Conservation (phyloP, 2,329 filamentous ascomycete genomes). For the Pseudocercospora eumusae region DNA sequence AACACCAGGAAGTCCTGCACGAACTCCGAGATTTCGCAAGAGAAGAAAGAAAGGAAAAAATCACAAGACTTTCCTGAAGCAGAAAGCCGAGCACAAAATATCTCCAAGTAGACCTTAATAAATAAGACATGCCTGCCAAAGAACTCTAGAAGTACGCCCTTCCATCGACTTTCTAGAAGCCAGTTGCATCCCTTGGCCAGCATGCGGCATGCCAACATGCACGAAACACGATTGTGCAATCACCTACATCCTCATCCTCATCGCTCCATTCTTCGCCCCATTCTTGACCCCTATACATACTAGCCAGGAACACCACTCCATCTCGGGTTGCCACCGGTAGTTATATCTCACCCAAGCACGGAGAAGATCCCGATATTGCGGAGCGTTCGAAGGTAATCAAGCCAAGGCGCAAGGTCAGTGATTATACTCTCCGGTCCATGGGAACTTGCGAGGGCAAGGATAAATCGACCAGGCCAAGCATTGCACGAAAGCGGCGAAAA, state of each 20-base stretch:
- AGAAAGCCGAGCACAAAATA: not conserved
- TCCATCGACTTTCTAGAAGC: not conserved
- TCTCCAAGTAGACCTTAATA: not conserved
- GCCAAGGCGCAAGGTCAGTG: too few relatives aligned
- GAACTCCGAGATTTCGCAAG: not conserved
- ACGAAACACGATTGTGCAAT: not conserved
- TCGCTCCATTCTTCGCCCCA: too few relatives aligned
- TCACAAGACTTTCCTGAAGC: not conserved
- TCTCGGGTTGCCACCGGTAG: too few relatives aligned
- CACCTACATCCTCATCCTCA: too few relatives aligned
- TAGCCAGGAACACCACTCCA: too few relatives aligned
- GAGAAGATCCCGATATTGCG: not conserved
- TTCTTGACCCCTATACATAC: too few relatives aligned
- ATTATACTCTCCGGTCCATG: not conserved
- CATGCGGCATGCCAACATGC: too few relatives aligned
- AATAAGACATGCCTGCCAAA: too few relatives aligned
- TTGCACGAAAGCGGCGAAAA: not conserved
- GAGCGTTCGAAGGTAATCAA: not conserved
- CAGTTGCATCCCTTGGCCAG: too few relatives aligned
- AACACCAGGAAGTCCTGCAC: too few relatives aligned
- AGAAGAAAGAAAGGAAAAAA: not conserved
- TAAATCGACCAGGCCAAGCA: constrained; percentile 1
- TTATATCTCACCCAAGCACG: not conserved
- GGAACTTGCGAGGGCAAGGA: not conserved
- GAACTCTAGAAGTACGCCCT: not conserved